phyloP scores from a whole-genome alignment of 1,284 basidiomycete genomes.

The Ustilago tritici region DNA sequence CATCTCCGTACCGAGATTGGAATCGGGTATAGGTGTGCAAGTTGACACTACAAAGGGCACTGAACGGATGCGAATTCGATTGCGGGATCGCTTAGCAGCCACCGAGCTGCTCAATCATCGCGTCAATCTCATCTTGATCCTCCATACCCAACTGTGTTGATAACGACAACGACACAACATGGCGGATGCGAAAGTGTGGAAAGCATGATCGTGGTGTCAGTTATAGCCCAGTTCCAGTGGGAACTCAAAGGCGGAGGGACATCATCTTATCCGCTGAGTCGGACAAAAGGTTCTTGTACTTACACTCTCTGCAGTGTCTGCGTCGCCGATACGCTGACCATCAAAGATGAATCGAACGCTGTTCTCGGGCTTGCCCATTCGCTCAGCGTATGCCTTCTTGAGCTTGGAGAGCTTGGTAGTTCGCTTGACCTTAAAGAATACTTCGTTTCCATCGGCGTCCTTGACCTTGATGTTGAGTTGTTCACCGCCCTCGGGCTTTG shows the following conservation, averaged over 20 bases:
- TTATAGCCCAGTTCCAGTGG: background rate
- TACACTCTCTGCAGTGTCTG: conserved; percentile 68
- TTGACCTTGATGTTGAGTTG: conserved; percentile 70
- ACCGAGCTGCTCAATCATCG: conserved; percentile 69
- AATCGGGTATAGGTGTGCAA: conserved; percentile 26
- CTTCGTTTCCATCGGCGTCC: conserved; percentile 79
- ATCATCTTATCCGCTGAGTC: background rate
- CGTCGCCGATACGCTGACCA: conserved; percentile 66
- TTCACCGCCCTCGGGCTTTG: conserved; percentile 66
- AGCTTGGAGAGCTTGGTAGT: conserved; percentile 93
- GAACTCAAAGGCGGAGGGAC: background rate
- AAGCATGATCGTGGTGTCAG: background rate
- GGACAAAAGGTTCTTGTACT: conserved; percentile 21
- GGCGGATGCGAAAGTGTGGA: background rate
- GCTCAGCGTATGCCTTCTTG: conserved; percentile 89
- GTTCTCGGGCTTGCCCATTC: conserved; percentile 80
- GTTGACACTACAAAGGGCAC: background rate
- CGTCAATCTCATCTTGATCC: conserved; percentile 69
- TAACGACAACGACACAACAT: background rate
- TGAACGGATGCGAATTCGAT: background rate
- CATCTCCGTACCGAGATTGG: background rate
- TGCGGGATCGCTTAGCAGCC: conserved; percentile 34
- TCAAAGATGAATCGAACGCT: conserved; percentile 68
- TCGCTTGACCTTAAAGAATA: conserved; percentile 98
- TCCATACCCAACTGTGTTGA: conserved; percentile 67